A percentile compares a stretch with the other conserved stretches of the same genome.
Conservation (phyloP, 768 basidiomycete genomes). For the Tulasnella sp. region DNA sequence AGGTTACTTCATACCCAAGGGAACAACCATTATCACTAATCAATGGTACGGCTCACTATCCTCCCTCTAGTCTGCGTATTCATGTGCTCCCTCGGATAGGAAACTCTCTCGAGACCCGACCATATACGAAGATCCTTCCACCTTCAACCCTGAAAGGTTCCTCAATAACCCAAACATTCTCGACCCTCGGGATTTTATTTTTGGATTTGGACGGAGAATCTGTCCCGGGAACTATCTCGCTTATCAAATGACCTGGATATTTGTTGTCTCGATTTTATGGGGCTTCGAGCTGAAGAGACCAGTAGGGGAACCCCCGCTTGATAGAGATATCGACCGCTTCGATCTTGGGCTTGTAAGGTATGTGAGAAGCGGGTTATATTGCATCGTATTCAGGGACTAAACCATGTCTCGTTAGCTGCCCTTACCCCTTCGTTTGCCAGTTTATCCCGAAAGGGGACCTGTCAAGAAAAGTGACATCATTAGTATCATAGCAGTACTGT, state of each 20-base stretch:
- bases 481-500: neutral
- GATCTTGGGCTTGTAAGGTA: neutral
- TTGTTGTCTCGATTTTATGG: neutral
- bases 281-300: neutral
- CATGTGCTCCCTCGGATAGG: neutral
- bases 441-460: neutral
- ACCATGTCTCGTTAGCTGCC: neutral
- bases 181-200: neutral
- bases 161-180: neutral
- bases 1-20: constrained; percentile 26
- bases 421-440: neutral
- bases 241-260: neutral
- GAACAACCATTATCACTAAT: constrained; percentile 17
- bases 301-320: neutral
- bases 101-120: neutral
- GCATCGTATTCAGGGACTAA: too few relatives aligned
- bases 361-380: neutral
- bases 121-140: neutral
- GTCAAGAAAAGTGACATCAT: neutral
- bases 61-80: too few relatives aligned
- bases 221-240: constrained; percentile 7
- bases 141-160: neutral
- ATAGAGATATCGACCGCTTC: neutral
- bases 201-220: constrained; percentile 13
- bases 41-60: neutral